Percentiles rank a stretch among this genome's conserved stretches.
These are phyloP conservation scores for Plasmodium adleri DNA, from an alignment of 169 alveolate species.

Conservation along the genomic window DNA sequence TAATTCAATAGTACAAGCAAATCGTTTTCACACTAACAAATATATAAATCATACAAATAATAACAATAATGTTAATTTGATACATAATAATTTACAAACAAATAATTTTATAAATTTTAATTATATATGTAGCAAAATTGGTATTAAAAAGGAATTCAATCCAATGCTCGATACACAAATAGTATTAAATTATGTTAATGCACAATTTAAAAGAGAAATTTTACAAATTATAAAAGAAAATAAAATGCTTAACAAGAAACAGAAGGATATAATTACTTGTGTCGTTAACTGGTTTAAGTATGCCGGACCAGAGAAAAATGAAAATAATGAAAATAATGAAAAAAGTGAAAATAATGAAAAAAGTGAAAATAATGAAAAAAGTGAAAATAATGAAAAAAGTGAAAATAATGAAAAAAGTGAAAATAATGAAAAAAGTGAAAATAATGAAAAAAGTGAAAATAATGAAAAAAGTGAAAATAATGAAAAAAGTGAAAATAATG, in stretches of 20 bases:
- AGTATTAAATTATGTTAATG: conserved; percentile 11
- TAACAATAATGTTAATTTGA: background rate
- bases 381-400: too few relatives aligned
- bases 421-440: too few relatives aligned
- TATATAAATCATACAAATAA: background rate
- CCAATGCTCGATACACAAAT: background rate
- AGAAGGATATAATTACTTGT: conserved; percentile 16
- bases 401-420: too few relatives aligned
- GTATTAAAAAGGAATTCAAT: background rate
- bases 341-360: too few relatives aligned
- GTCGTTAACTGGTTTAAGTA: conserved; percentile 29
- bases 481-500: too few relatives aligned
- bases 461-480: too few relatives aligned
- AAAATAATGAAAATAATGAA: background rate
- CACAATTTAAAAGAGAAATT: background rate
- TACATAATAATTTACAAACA: too few relatives aligned
- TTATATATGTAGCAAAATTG: conserved; percentile 3
- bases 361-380: too few relatives aligned
- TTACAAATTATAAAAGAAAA: background rate
- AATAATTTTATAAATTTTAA: background rate
- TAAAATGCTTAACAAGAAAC: conserved; percentile 24
- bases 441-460: too few relatives aligned
- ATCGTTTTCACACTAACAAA: background rate
- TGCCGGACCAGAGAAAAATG: background rate
- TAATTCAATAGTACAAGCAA: background rate